Conservation (phyloP, 1,284 basidiomycete genomes). For the Naganishia sp. region DNA sequence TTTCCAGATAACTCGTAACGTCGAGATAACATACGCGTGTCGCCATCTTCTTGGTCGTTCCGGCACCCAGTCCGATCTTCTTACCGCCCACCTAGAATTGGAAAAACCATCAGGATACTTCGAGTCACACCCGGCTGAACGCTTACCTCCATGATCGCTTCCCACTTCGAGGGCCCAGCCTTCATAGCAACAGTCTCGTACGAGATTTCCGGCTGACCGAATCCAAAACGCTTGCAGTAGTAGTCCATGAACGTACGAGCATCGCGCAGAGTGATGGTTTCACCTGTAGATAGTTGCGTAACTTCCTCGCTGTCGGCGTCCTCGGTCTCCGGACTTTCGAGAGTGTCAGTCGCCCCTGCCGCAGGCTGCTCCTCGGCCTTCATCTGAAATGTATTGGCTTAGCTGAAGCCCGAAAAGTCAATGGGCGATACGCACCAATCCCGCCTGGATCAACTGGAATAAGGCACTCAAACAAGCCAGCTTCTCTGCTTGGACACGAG, state of each 20-base stretch:
- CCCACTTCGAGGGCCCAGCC: slow-evolving; percentile 61
- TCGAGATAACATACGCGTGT: slow-evolving; percentile 79
- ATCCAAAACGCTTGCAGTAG: slow-evolving; percentile 80
- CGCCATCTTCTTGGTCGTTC: slow-evolving; percentile 72
- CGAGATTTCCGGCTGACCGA: slow-evolving; percentile 76
- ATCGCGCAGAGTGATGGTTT: slow-evolving; percentile 68
- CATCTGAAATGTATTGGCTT: slow-evolving; percentile 35
- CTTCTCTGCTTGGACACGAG: slow-evolving; percentile 70
- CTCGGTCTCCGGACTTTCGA: slow-evolving; percentile 9
- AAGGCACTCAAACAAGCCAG: slow-evolving; percentile 72
- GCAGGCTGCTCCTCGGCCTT: slow-evolving; percentile 27
- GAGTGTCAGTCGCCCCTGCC: background rate
- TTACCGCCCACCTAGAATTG: slow-evolving; percentile 57
- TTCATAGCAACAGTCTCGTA: slow-evolving; percentile 53
- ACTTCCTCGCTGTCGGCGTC: slow-evolving; percentile 35
- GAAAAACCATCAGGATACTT: background rate
- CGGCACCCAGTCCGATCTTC: slow-evolving; percentile 53
- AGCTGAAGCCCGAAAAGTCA: background rate
- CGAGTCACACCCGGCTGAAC: too few species aligned
- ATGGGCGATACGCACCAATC: slow-evolving; percentile 57
- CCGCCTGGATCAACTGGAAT: slow-evolving; percentile 66
- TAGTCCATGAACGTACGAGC: slow-evolving; percentile 93
- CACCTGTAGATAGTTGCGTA: slow-evolving; percentile 62
- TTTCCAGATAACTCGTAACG: slow-evolving; percentile 80
- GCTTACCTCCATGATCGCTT: slow-evolving; percentile 74